Conservation (phyloP, 2,329 filamentous ascomycete species). For the Trichophaea hybrida region DNA sequence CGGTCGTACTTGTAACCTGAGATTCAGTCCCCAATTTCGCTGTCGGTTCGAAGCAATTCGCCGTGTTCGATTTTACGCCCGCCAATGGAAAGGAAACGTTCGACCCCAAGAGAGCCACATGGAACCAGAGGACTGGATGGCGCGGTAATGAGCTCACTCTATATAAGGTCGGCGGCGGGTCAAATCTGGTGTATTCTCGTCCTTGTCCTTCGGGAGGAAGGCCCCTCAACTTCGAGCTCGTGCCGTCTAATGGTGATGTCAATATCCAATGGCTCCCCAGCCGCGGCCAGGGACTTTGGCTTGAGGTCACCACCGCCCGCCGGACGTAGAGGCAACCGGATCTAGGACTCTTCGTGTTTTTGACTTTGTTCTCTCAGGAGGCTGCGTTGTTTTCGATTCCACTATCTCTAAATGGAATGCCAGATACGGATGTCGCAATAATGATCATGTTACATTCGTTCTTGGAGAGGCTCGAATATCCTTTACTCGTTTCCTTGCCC, state of each 20-base stretch:
- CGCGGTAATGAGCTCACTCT: neutral
- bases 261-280: neutral
- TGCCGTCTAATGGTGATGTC: neutral
- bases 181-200: neutral
- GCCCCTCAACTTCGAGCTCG: neutral
- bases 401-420: neutral
- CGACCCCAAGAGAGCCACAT: neutral
- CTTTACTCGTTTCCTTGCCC: neutral
- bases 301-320: neutral
- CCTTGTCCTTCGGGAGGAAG: neutral
- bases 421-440: neutral
- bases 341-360: neutral
- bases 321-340: neutral
- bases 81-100: neutral
- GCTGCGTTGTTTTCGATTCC: too few relatives aligned
- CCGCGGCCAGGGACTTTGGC: neutral
- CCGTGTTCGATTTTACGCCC: neutral
- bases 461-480: neutral
- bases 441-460: neutral
- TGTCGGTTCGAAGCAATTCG: neutral
- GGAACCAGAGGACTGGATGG: neutral
- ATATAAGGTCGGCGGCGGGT: neutral
- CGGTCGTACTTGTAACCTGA: neutral
- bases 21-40: neutral
- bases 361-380: too few relatives aligned